Percentiles rank a stretch among this genome's conserved stretches.
These are phyloP conservation scores for Pholiota conissans DNA, from an alignment of 768 basidiomycete genomes.

Conservation along the genomic window DNA sequence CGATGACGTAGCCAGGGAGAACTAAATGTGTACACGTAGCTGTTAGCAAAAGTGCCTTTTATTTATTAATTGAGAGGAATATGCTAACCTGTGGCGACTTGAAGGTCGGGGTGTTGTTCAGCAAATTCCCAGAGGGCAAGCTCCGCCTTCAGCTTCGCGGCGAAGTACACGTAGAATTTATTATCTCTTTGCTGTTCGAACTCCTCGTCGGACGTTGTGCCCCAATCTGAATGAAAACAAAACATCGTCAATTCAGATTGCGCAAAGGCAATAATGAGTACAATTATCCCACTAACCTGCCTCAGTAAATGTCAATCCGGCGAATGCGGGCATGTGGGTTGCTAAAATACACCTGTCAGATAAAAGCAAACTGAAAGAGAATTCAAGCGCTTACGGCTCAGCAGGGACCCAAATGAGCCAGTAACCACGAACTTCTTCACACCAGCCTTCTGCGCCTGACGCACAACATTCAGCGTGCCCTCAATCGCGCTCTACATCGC, in stretches of 20 bases:
- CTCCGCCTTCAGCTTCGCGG: constrained; percentile 43
- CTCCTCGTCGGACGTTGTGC: constrained; percentile 29
- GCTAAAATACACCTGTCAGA: constrained; percentile 1
- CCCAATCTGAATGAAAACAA: constrained; percentile 29
- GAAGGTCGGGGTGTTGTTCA: constrained; percentile 35
- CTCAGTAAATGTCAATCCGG: constrained; percentile 15
- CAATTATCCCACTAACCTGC: constrained; percentile 1
- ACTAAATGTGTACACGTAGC: too few relatives aligned
- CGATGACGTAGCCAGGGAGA: constrained; percentile 37
- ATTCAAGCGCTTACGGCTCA: constrained; percentile 25
- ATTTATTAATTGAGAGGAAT: neutral
- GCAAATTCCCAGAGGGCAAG: constrained; percentile 42
- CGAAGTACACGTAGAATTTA: constrained; percentile 36
- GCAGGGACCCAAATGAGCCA: constrained; percentile 29
- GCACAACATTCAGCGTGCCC: constrained; percentile 41
- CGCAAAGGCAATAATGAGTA: neutral
- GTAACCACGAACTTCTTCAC: constrained; percentile 37
- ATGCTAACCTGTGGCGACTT: constrained; percentile 37
- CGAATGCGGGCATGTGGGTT: constrained; percentile 17
- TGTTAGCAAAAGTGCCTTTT: too few relatives aligned
- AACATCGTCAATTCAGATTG: neutral
- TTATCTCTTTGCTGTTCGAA: constrained; percentile 24
- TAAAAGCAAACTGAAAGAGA: too few relatives aligned
- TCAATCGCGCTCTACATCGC: constrained; percentile 33
- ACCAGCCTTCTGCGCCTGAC: constrained; percentile 35